Base-by-base conservation (phyloP, 495 filamentous ascomycete species). In the Parathielavia appendiculata region DNA sequence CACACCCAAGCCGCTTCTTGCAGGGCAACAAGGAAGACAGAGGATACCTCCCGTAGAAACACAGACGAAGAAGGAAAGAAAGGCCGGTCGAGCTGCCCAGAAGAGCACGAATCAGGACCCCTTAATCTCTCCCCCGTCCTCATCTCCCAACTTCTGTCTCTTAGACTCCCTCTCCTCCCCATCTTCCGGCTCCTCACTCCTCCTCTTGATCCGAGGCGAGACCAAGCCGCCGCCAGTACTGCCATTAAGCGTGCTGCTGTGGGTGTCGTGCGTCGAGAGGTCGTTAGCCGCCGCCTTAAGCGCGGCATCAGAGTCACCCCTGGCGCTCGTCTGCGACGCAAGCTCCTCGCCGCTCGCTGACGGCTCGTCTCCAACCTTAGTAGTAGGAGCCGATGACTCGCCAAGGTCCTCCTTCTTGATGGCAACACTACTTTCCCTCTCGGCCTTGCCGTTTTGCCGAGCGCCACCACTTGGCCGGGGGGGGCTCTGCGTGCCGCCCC, bases 211-310 rank as follows among this genome's bases (percentile, higher is more conserved):
- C 14, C 62, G 58, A 11, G 66, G 63, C 49, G 68, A 75, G 17
- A 52, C 17, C 13, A 70, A 41, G 10, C 65, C 63, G 2, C 72
- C 70, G 34, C 9, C 26, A 19, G n/a, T 22, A 26, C 36, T 36
- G 26, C 45, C 53, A 30, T 54, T 57, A 19, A 41, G 32, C 45
- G 19, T 22, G 26, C 12, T 70, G 66, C 14, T 66, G 56, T 19
- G 48, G 38, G 61, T 52, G 16, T 68, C 56, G 50, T 80, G 78
- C 13, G 71, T 58, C n/a, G 58, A 60, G 23, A 74, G 56, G 40
- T 75, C 72, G 47, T 79, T 80, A 4, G 78, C 76, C 9, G 72
- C 75, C 53, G 68, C 73, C 59, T 80, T 80, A 12, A 80, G 69
- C 10, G 64, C 65, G 4, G 66, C 67, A 52, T 79, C 76, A 14